Evolutionary conservation across 2,329 filamentous ascomycete genomes (phyloP).

Genomic region (Epichloe amarillans): DNA sequence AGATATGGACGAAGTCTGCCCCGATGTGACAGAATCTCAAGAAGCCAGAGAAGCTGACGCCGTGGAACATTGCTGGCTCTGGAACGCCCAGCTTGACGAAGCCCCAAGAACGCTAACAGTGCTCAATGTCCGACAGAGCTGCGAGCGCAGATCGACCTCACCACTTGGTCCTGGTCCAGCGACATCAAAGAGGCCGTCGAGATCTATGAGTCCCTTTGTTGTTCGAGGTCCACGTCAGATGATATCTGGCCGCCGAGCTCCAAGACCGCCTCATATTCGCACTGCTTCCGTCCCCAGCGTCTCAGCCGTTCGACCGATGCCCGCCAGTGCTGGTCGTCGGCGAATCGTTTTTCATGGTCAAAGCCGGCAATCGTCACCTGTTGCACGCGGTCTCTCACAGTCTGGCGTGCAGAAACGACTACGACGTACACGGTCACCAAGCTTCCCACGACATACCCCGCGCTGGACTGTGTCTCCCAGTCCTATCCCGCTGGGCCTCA

Average conservation of each 20-base stretch:
- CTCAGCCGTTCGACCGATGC: slow-evolving; percentile 24
- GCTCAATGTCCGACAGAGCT: slow-evolving; percentile 27
- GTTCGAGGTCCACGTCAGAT: slow-evolving; percentile 28
- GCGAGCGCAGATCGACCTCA: slow-evolving; percentile 27
- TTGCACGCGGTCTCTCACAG: slow-evolving; percentile 13
- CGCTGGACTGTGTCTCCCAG: slow-evolving; percentile 39
- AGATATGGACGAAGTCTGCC: slow-evolving; percentile 44
- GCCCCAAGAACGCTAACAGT: slow-evolving; percentile 31
- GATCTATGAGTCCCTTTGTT: slow-evolving; percentile 19
- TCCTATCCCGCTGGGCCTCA: slow-evolving; percentile 23
- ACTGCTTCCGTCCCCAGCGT: slow-evolving; percentile 38
- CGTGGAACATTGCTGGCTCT: slow-evolving; percentile 53
- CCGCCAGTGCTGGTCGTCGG: slow-evolving; percentile 23
- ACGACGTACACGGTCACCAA: slow-evolving; percentile 46
- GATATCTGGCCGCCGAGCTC: slow-evolving; percentile 24
- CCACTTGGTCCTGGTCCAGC: slow-evolving; percentile 22
- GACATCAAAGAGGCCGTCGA: slow-evolving; percentile 12
- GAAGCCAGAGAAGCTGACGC: slow-evolving; percentile 48
- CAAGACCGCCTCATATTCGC: slow-evolving; percentile 35
- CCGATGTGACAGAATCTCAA: slow-evolving; percentile 28
- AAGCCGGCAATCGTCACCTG: slow-evolving; percentile 20
- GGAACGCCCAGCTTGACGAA: slow-evolving; percentile 51
- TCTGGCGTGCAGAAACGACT: slow-evolving; percentile 32
- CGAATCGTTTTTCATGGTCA: slow-evolving; percentile 32
- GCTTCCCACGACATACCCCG: slow-evolving; percentile 38